These are phyloP conservation scores for Solanum phureja DNA, from an alignment of 257 asterid genomes.

Conservation along the genomic window DNA sequence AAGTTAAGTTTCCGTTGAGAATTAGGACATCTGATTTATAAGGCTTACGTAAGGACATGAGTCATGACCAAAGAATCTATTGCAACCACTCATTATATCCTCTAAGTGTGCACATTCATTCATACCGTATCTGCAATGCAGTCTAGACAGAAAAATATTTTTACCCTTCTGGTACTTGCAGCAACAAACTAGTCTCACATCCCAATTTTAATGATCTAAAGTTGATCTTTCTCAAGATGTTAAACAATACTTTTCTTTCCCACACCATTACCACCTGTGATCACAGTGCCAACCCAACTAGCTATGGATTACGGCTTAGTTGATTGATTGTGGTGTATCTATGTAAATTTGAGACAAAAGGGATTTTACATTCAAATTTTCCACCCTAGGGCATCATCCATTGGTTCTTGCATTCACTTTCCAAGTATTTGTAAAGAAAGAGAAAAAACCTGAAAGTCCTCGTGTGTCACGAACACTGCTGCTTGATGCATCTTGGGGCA, in stretches of 20 bases:
- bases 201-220: background rate
- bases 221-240: background rate
- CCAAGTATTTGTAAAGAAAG: no score
- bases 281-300: background rate
- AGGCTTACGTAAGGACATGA: background rate
- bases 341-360: background rate
- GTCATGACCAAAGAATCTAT: background rate
- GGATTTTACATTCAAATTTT: background rate
- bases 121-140: background rate
- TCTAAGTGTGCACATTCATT: background rate
- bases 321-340: background rate
- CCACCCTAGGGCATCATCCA: background rate
- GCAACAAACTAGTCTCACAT: background rate
- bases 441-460: no score
- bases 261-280: background rate
- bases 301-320: background rate
- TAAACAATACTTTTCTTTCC: background rate
- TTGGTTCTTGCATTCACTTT: no score
- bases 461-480: no score
- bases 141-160: background rate
- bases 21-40: background rate
- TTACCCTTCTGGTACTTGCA: background rate
- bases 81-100: background rate
- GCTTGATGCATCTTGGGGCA: no score
- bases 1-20: background rate